phyloP scores from a whole-genome alignment of 352 stramenopile genomes.

The Phytophthora colocasiae region DNA sequence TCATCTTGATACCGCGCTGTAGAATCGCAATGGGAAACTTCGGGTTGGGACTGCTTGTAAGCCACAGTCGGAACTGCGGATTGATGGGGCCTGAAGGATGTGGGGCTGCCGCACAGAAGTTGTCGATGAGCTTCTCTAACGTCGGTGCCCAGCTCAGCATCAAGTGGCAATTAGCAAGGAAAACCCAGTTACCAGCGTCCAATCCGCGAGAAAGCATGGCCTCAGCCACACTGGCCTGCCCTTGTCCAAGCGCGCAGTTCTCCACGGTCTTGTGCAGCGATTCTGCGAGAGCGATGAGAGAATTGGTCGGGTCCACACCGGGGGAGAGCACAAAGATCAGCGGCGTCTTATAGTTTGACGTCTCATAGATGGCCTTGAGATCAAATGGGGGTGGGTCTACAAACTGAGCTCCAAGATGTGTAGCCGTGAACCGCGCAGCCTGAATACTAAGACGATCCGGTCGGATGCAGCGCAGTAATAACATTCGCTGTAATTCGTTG shows the following conservation, averaged over 20 bases:
- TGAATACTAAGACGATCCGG: slow-evolving; percentile 93
- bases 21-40: slow-evolving; percentile 97
- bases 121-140: slow-evolving; percentile 95
- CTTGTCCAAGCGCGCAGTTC: slow-evolving; percentile 94
- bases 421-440: slow-evolving; percentile 90
- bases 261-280: slow-evolving; percentile 87
- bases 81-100: slow-evolving; percentile 64
- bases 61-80: slow-evolving; percentile 93
- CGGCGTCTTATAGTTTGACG: slow-evolving; percentile 88
- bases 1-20: slow-evolving; percentile 97
- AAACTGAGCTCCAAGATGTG: slow-evolving; percentile 92
- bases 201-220: slow-evolving; percentile 89
- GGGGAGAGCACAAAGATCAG: slow-evolving; percentile 97
- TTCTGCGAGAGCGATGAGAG: slow-evolving; percentile 89
- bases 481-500: slow-evolving; percentile 93
- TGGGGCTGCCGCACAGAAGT: slow-evolving; percentile 67
- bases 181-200: slow-evolving; percentile 93
- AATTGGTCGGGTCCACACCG: slow-evolving; percentile 95
- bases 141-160: slow-evolving; percentile 96
- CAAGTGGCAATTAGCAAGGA: slow-evolving; percentile 96
- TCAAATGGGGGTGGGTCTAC: slow-evolving; percentile 95
- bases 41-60: slow-evolving; percentile 92
- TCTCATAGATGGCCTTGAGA: slow-evolving; percentile 91
- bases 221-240: slow-evolving; percentile 93
- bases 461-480: slow-evolving; percentile 93